Evolutionary conservation across 345 rosid species (phyloP).

Genomic region (Linum lewisii): DNA sequence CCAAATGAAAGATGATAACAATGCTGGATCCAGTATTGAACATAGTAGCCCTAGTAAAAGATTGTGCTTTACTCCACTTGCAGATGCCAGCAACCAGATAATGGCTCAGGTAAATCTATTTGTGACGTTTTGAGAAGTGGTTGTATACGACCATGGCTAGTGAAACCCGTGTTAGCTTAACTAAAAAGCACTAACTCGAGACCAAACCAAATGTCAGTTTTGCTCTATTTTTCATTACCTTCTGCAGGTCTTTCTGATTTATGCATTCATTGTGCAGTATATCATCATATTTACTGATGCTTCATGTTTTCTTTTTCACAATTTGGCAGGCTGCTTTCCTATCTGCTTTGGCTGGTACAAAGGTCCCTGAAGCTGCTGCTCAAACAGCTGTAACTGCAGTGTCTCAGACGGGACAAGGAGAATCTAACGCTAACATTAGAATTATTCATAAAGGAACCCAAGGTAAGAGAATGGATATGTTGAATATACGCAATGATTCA

Average conservation of each 20-base stretch:
- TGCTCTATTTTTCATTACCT: too few species aligned
- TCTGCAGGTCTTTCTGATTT: neutral
- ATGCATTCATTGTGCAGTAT: neutral
- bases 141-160: too few species aligned
- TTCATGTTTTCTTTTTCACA: slow-evolving; percentile 1
- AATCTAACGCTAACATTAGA: slow-evolving; percentile 20
- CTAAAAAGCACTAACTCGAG: neutral
- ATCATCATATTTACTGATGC: neutral
- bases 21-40: slow-evolving; percentile 24
- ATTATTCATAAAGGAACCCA: slow-evolving; percentile 21
- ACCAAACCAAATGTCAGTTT: too few species aligned
- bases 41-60: slow-evolving; percentile 38
- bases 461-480: slow-evolving; percentile 24
- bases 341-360: slow-evolving; percentile 78
- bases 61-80: slow-evolving; percentile 65
- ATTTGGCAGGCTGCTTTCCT: slow-evolving; percentile 68
- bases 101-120: slow-evolving; percentile 71
- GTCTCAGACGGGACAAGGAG: slow-evolving; percentile 34
- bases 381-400: slow-evolving; percentile 54
- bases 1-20: slow-evolving; percentile 22
- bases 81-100: slow-evolving; percentile 96
- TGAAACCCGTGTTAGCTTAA: too few species aligned
- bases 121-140: neutral
- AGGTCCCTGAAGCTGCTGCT: slow-evolving; percentile 79
- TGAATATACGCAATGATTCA: neutral